phyloP scores from a whole-genome alignment of 495 filamentous ascomycete species.

The Tuber melanosporum region DNA sequence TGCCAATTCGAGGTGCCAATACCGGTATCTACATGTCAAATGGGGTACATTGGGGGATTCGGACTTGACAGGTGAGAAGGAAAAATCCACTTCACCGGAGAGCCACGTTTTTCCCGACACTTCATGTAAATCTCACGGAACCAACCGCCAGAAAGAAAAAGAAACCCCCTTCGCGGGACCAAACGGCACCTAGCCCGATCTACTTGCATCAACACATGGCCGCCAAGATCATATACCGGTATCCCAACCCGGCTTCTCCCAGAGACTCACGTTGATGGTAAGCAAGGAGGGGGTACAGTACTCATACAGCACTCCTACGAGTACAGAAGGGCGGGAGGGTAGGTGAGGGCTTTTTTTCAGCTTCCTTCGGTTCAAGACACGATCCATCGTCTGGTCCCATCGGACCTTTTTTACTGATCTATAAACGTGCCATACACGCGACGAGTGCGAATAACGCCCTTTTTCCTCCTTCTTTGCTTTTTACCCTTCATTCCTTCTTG shows the following conservation, averaged over 20 bases:
- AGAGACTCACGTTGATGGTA: neutral
- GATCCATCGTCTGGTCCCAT: neutral
- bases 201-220: slow-evolving; percentile 2
- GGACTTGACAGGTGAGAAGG: neutral
- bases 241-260: neutral
- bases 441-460: slow-evolving; percentile 3
- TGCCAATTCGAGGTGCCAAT: neutral
- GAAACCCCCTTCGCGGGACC: neutral
- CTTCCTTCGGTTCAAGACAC: neutral
- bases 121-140: neutral
- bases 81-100: neutral
- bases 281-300: neutral
- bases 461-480: neutral
- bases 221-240: neutral
- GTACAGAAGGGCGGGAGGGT: neutral
- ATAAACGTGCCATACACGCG: neutral
- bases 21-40: neutral
- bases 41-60: neutral
- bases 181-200: neutral
- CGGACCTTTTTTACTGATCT: neutral
- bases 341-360: neutral
- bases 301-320: neutral
- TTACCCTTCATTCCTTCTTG: neutral
- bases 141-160: neutral
- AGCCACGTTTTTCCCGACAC: neutral